A percentile compares a stretch with the other conserved stretches of the same genome.
Evolutionary conservation across 2,329 filamentous ascomycete species (phyloP).

Genomic region (Shiraia bambusicola): DNA sequence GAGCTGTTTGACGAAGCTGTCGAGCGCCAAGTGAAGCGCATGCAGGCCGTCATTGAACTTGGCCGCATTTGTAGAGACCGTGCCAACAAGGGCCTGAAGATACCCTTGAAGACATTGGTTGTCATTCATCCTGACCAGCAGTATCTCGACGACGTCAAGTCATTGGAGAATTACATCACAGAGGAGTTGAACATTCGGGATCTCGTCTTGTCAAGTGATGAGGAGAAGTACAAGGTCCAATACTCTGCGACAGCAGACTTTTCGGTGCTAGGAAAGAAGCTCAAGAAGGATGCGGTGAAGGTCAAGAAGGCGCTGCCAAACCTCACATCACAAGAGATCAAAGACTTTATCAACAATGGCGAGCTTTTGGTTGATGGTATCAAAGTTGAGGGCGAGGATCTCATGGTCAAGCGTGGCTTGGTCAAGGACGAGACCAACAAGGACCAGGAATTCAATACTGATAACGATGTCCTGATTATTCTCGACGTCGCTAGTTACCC

Average conservation of each 20-base stretch:
- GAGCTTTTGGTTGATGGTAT: conserved; percentile 85
- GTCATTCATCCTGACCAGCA: conserved; percentile 82
- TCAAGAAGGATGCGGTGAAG: conserved; percentile 89
- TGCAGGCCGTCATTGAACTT: conserved; percentile 95
- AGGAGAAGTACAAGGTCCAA: conserved; percentile 87
- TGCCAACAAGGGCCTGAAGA: conserved; percentile 82
- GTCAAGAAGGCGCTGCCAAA: conserved; percentile 87
- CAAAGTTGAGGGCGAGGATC: conserved; percentile 75
- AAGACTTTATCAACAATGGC: conserved; percentile 71
- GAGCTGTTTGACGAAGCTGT: conserved; percentile 86
- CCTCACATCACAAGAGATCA: conserved; percentile 77
- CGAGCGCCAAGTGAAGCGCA: conserved; percentile 81
- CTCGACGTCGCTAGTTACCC: conserved; percentile 81
- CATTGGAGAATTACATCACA: conserved; percentile 81
- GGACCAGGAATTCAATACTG: conserved; percentile 81
- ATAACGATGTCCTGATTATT: conserved; percentile 87
- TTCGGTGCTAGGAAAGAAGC: conserved; percentile 92
- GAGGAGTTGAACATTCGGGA: conserved; percentile 92
- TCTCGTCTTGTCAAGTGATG: conserved; percentile 79
- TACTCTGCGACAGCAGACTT: conserved; percentile 91
- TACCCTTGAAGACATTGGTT: conserved; percentile 82
- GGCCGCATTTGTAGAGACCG: conserved; percentile 84
- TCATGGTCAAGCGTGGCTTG: conserved; percentile 78
- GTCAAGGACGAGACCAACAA: conserved; percentile 70
- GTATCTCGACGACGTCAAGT: conserved; percentile 84